Base-by-base conservation (phyloP, 306 rosid genomes). In the Vigna radiata region DNA sequence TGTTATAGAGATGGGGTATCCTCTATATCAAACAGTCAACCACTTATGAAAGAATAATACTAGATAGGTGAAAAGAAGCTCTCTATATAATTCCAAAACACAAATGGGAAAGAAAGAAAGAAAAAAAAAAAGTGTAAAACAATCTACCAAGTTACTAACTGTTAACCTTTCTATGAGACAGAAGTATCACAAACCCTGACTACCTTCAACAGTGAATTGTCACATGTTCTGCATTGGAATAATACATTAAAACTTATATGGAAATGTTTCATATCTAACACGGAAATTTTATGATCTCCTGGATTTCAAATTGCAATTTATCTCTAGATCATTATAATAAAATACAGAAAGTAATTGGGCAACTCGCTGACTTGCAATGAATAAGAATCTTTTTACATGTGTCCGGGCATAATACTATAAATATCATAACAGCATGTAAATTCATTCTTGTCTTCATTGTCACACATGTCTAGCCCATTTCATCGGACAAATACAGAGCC, bases 181-280 rank as follows among this genome's bases (percentile, higher is more conserved):
- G 41, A 63, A 66, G 23, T 29, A 47, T 36, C 55, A 66, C 41
- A 52, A 47, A 83, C 70, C 59, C 83, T 58, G 68, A 39, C 71
- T 16, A 55, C 78, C 62, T 52, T 69, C 74, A 74, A 52, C 60
- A 66, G 67, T 49, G 44, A 49, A 25, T 63, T 15, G 23, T 52
- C 60, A 64, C 50, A 66, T 66, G 27, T 21, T 66, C 56, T 54
- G 66, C n/a, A 77, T 23, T 46, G 18, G 47, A 75, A 66, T 53
- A 46, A 19, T 53, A 29, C 23, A 65, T 13, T 56, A 9, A 43
- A 55, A 47, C 15, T 48, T 77, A 36, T n/a, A 65, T 4, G 31
- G 52, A 62, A 58, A 55, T 47, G 12, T 13, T 33, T 47, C 64
- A 70, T 71, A 46, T 31, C 54, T 50, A 44, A 31, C 43, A 27